Evolutionary conservation across 2,329 filamentous ascomycete species (phyloP).

Genomic region (Epichloe amarillans): DNA sequence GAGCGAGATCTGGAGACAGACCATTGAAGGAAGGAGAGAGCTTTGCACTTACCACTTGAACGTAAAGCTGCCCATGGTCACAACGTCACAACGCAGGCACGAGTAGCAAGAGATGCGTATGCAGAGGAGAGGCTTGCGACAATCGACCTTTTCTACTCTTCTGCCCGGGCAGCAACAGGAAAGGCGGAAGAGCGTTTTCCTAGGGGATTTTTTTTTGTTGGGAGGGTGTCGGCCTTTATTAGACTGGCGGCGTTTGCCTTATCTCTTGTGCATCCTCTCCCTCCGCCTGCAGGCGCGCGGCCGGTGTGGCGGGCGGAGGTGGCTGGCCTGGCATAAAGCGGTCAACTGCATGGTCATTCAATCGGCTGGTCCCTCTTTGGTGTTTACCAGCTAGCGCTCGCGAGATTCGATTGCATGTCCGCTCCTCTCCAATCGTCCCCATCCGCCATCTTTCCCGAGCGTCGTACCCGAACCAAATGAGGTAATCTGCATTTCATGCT

Average conservation of each 20-base stretch:
- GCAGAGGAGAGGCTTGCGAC: background rate
- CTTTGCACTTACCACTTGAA: constrained; percentile 50
- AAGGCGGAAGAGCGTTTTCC: background rate
- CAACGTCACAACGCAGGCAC: constrained; percentile 15
- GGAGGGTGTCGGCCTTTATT: constrained; percentile 2
- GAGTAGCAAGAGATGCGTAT: background rate
- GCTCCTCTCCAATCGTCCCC: too few species aligned
- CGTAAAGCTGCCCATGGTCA: constrained; percentile 51
- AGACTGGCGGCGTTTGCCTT: background rate
- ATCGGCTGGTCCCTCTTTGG: background rate
- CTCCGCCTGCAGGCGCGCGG: background rate
- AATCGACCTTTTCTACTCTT: background rate
- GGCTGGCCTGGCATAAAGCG: constrained; percentile 1
- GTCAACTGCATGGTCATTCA: background rate
- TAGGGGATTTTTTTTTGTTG: background rate
- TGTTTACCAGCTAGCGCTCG: too few species aligned
- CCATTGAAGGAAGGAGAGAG: background rate
- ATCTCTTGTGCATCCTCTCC: background rate
- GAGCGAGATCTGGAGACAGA: background rate
- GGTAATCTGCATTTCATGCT: background rate
- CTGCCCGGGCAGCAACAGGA: background rate
- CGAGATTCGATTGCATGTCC: too few species aligned
- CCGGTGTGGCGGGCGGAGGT: background rate
- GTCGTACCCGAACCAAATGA: background rate
- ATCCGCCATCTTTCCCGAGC: background rate